Conservation (phyloP, 768 basidiomycete species). For the Rhizopogon vesiculosus region DNA sequence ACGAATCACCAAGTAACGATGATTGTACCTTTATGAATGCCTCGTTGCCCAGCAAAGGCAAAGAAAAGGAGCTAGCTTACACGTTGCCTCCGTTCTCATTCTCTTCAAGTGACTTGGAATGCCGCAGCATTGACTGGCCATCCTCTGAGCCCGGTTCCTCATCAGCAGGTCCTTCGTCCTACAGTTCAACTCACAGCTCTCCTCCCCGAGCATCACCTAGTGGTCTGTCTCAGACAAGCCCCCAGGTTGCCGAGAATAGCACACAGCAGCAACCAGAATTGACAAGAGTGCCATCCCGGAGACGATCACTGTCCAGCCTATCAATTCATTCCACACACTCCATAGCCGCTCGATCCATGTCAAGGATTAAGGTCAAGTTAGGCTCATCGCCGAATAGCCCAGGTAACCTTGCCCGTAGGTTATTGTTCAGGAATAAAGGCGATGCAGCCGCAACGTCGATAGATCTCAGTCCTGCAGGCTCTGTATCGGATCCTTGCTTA, state of each 20-base stretch:
- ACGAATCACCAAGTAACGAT: constrained; percentile 2
- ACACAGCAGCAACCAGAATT: constrained; percentile 18
- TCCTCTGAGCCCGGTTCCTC: constrained; percentile 15
- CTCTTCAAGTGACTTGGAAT: constrained; percentile 47
- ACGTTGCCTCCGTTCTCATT: constrained; percentile 64
- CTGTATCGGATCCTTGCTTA: constrained; percentile 5
- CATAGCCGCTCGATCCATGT: constrained; percentile 40
- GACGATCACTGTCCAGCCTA: constrained; percentile 53
- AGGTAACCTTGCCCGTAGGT: constrained; percentile 51
- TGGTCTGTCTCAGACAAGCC: constrained; percentile 9
- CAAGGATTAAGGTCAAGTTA: constrained; percentile 44
- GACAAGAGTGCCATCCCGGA: constrained; percentile 37
- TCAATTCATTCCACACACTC: constrained; percentile 40
- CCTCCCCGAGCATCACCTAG: constrained; percentile 30
- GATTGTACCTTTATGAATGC: constrained; percentile 5
- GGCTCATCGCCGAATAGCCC: constrained; percentile 36
- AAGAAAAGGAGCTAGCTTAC: constrained; percentile 48
- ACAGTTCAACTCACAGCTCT: constrained; percentile 29
- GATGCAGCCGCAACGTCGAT: constrained; percentile 12
- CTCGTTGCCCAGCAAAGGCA: constrained; percentile 46
- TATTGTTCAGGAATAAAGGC: constrained; percentile 41
- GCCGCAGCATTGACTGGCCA: constrained; percentile 35
- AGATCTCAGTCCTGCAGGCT: neutral
- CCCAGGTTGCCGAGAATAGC: constrained; percentile 10
- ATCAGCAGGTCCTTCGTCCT: constrained; percentile 29